These are phyloP conservation scores for Crithidia sp. DNA, from an alignment of 208 protist genomes.

Conservation along the genomic window DNA sequence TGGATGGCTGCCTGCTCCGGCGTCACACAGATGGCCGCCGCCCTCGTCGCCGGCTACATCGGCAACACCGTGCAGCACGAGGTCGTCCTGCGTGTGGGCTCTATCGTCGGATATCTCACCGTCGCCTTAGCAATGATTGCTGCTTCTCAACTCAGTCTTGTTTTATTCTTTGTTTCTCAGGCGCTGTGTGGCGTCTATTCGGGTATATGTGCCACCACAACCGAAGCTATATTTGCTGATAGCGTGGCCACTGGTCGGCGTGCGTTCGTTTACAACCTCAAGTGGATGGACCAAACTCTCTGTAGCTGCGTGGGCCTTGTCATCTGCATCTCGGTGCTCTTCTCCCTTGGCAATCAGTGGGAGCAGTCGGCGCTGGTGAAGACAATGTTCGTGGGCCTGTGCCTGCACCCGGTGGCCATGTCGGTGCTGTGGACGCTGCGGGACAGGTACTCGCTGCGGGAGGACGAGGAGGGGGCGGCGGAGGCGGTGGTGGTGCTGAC, in stretches of 20 bases:
- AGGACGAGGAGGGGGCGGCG: constrained; percentile 11
- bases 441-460: constrained; percentile 24
- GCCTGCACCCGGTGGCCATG: constrained; percentile 28
- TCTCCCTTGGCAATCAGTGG: constrained; percentile 54
- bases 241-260: constrained; percentile 44
- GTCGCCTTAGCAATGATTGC: constrained; percentile 22
- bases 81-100: constrained; percentile 31
- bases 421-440: constrained; percentile 27
- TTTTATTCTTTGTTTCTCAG: constrained; percentile 29
- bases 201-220: constrained; percentile 41
- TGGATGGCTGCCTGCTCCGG: constrained; percentile 43
- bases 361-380: constrained; percentile 28
- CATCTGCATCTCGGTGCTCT: constrained; percentile 43
- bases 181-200: constrained; percentile 48
- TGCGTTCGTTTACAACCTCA: constrained; percentile 65
- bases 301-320: constrained; percentile 50
- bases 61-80: constrained; percentile 30
- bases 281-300: constrained; percentile 66
- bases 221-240: constrained; percentile 62
- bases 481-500: not conserved
- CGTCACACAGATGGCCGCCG: constrained; percentile 47
- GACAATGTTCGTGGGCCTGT: constrained; percentile 40
- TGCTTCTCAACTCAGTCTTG: constrained; percentile 1
- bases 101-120: constrained; percentile 20
- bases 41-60: constrained; percentile 34